phyloP scores from a whole-genome alignment of 2,329 filamentous ascomycete species.

The Venturia carpophila region DNA sequence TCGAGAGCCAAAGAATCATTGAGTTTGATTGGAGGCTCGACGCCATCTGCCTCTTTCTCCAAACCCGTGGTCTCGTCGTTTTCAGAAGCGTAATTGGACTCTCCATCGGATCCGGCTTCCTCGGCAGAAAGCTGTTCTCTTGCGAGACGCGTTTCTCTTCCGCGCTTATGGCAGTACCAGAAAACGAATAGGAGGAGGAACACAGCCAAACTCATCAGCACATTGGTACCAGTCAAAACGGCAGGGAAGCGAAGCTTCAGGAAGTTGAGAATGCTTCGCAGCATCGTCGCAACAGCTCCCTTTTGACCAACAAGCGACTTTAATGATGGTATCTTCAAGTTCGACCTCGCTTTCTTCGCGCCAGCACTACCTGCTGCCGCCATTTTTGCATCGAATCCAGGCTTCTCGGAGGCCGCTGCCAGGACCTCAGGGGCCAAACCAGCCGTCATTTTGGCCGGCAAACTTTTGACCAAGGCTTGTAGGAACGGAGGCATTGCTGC shows the following conservation, averaged over 20 bases:
- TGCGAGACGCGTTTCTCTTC: slow-evolving; percentile 73
- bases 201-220: slow-evolving; percentile 80
- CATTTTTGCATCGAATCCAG: slow-evolving; percentile 41
- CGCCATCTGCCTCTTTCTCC: slow-evolving; percentile 22
- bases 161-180: slow-evolving; percentile 98
- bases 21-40: slow-evolving; percentile 28
- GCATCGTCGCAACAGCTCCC: slow-evolving; percentile 73
- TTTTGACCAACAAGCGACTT: slow-evolving; percentile 78
- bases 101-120: slow-evolving; percentile 10
- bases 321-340: slow-evolving; percentile 61
- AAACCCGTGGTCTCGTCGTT: slow-evolving; percentile 21
- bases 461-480: slow-evolving; percentile 75
- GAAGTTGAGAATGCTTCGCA: slow-evolving; percentile 85
- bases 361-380: slow-evolving; percentile 20
- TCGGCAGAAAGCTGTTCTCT: slow-evolving; percentile 39
- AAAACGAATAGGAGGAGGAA: slow-evolving; percentile 87
- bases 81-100: slow-evolving; percentile 17
- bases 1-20: slow-evolving; percentile 24
- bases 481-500: slow-evolving; percentile 65
- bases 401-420: slow-evolving; percentile 66
- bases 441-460: slow-evolving; percentile 73
- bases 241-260: slow-evolving; percentile 83
- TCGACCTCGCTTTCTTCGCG: slow-evolving; percentile 47
- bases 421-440: slow-evolving; percentile 73
- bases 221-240: slow-evolving; percentile 75